These are phyloP conservation scores for Septoria petroselini DNA, from an alignment of 2,329 filamentous ascomycete genomes.

Conservation along the genomic window DNA sequence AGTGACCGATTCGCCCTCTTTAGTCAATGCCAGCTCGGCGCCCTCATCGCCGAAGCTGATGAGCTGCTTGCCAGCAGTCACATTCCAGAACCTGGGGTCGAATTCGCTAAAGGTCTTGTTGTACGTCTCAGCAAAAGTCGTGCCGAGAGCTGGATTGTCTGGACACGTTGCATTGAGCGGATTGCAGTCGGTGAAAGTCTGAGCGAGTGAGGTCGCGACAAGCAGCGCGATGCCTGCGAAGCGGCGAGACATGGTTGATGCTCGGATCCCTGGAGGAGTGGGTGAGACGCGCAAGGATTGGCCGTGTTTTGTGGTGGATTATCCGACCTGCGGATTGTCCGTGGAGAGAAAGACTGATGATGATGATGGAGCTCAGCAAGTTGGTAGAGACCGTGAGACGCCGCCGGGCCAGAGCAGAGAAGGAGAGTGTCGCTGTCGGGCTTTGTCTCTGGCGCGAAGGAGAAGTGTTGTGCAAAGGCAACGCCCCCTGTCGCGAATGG, in stretches of 20 bases:
- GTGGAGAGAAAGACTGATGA: conserved; percentile 20
- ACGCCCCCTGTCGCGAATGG: conserved; percentile 8
- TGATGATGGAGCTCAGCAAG: conserved; percentile 10
- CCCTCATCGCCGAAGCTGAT: conserved; percentile 57
- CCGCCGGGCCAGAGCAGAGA: background rate
- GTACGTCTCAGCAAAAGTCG: conserved; percentile 61
- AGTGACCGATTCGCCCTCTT: conserved; percentile 72
- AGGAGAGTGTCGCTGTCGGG: background rate
- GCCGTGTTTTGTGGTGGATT: conserved; percentile 7
- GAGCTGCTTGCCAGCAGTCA: conserved; percentile 61
- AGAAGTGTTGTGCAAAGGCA: conserved; percentile 10
- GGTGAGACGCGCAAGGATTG: conserved; percentile 3
- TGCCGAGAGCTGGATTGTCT: conserved; percentile 67
- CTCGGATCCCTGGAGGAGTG: conserved; percentile 1
- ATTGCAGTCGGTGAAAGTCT: conserved; percentile 75
- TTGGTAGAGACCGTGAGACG: conserved; percentile 9
- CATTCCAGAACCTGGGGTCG: conserved; percentile 40
- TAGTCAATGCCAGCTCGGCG: conserved; percentile 66
- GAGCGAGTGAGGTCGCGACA: conserved; percentile 50
- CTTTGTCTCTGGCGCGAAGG: background rate
- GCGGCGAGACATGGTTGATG: conserved; percentile 25
- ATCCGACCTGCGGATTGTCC: conserved; percentile 20
- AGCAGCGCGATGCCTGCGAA: conserved; percentile 29
- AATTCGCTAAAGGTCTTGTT: conserved; percentile 56
- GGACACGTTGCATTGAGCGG: conserved; percentile 69